Percentiles rank a stretch among this genome's conserved stretches.
Conservation (phyloP, 2,329 filamentous ascomycete species). For the Penicillium palitans region DNA sequence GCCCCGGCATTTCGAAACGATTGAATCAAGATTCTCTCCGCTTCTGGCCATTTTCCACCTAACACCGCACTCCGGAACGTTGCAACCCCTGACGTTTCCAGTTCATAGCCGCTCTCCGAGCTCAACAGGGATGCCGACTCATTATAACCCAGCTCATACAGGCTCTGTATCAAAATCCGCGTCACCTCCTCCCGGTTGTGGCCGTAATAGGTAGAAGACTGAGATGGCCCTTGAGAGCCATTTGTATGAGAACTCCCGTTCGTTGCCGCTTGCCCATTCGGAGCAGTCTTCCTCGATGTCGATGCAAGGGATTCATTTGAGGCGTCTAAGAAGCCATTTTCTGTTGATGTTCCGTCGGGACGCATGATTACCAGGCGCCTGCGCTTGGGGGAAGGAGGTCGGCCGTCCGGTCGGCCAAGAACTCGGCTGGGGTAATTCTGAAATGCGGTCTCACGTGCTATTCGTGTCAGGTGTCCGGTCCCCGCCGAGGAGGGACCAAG, state of each 20-base stretch:
- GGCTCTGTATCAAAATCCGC: constrained; percentile 83
- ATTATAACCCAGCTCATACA: constrained; percentile 84
- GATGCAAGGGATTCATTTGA: constrained; percentile 57
- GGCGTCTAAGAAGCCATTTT: constrained; percentile 57
- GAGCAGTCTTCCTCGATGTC: constrained; percentile 51
- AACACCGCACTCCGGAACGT: constrained; percentile 80
- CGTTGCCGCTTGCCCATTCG: constrained; percentile 57
- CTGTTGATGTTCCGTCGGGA: constrained; percentile 56
- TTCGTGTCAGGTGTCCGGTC: constrained; percentile 24
- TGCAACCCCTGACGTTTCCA: constrained; percentile 85
- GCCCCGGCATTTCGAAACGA: constrained; percentile 47
- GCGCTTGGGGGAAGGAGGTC: constrained; percentile 55
- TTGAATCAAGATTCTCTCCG: constrained; percentile 75
- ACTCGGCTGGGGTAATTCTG: constrained; percentile 27
- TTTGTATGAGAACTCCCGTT: constrained; percentile 44
- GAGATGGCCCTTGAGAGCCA: constrained; percentile 38
- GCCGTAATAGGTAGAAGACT: constrained; percentile 65
- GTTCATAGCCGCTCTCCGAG: constrained; percentile 78
- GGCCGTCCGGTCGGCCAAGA: constrained; percentile 33
- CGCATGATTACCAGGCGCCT: constrained; percentile 64
- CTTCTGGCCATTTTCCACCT: constrained; percentile 76
- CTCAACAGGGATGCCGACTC: constrained; percentile 72
- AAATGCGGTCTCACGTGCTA: constrained; percentile 29
- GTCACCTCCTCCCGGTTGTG: constrained; percentile 93
- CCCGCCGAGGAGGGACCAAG: constrained; percentile 22